Evolutionary conservation across 306 rosid genomes (phyloP), one percentile per base, ranked within the genome.

Genomic region (Castanopsis chinensis): DNA sequence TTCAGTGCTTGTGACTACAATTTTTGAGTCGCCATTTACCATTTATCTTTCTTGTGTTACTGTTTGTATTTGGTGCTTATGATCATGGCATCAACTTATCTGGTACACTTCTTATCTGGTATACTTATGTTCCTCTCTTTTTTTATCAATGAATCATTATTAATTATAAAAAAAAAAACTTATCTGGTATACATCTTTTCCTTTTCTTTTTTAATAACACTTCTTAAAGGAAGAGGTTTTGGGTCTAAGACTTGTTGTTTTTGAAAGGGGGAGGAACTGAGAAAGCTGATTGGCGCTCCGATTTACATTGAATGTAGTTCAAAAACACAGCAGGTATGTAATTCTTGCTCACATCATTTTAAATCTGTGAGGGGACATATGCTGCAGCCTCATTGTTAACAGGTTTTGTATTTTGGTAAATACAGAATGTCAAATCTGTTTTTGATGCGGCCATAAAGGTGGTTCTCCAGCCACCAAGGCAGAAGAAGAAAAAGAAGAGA

Each of bases 401-500:
- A 5, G 20, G 32, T 59, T 35, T 20, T 64, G 14, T 21, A 19
- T 65, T 63, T 60, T 74, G 79, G 75, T 80, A 43, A 74, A 67
- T 88, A 73, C 94, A 94, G 97, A 94, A 94, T 78, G 97, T 94
- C 85, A 94, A 92, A 83, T 97, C 97, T n/a, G 97, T 94, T 82
- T 94, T 92, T 28, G 99, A 94, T 63, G 93, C 97, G 2, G 97
- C 99, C 60, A 92, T 94, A 77, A 91, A 94, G 85, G 95, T 91
- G 84, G 99, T 94, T 85, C 95, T 94, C 79, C 99, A 90, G 85
- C 99, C 99, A 1, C 93, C 99, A 30, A 92, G 89, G 87, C 95
- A 87, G 85, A 92, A 90, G 83, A 85, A 83, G 89, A 91, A 82
- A 79, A 89, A 86, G 88, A 91, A 88, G 90, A 86, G 91, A 74